phyloP scores from a whole-genome alignment of 148 eudicot genomes.

The Spergularia bocconei region DNA sequence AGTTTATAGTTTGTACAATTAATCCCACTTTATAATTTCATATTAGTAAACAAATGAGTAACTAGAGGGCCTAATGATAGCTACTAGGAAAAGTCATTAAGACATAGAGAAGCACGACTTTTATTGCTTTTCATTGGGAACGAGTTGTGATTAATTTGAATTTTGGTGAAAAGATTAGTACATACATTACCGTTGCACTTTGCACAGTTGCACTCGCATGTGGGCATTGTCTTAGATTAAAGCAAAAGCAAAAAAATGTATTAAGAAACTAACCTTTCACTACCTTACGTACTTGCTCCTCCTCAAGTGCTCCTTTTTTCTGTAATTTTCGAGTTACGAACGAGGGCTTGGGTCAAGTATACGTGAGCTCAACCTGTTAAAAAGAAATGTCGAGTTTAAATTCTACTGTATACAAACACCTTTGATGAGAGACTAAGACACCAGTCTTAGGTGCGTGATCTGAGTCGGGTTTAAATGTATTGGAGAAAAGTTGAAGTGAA shows the following conservation, averaged over 20 bases:
- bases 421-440: no score
- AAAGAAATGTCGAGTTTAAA: no score
- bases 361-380: no score
- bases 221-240: slow-evolving; percentile 28
- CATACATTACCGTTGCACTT: slow-evolving; percentile 19
- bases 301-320: no score
- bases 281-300: neutral
- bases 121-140: neutral
- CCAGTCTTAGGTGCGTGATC: no score
- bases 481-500: no score
- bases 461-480: no score
- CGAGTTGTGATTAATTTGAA: neutral
- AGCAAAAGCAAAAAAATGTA: slow-evolving; percentile 27
- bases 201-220: neutral
- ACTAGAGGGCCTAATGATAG: neutral
- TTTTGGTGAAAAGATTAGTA: neutral
- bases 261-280: slow-evolving; percentile 23
- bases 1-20: no score
- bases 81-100: no score
- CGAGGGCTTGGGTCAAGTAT: no score
- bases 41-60: neutral
- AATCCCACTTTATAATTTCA: neutral
- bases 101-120: neutral
- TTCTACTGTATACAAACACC: no score
- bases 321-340: no score